Conservation (phyloP, 2,329 filamentous ascomycete genomes). For the Zarea fungicola region DNA sequence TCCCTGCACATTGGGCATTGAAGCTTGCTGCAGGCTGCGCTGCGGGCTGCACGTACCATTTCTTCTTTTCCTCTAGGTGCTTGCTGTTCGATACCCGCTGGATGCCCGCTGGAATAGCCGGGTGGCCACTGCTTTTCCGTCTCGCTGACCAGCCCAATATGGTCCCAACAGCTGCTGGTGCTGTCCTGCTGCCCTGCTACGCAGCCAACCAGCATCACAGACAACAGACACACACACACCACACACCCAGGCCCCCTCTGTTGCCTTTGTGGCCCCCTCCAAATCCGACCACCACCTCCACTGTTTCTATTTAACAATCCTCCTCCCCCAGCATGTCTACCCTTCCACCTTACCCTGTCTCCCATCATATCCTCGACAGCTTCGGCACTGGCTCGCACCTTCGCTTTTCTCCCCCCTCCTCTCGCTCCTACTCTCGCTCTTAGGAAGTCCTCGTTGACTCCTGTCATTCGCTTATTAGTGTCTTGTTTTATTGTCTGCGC, state of each 20-base stretch:
- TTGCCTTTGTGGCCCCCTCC: neutral
- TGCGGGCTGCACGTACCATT: no score
- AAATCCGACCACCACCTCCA: neutral
- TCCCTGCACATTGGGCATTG: no score
- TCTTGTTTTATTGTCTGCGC: slow-evolving; percentile 45
- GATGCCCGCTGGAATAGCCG: no score
- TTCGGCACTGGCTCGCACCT: slow-evolving; percentile 27
- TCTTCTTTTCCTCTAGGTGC: no score
- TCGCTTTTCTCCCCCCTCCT: slow-evolving; percentile 42
- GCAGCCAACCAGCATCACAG: neutral
- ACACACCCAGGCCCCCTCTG: neutral
- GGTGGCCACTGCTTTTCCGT: no score
- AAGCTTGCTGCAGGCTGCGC: no score
- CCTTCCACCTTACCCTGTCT: slow-evolving; percentile 18
- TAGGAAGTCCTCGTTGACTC: slow-evolving; percentile 71
- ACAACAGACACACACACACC: neutral
- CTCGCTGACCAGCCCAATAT: no score
- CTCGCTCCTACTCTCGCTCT: slow-evolving; percentile 27
- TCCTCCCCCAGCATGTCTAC: slow-evolving; percentile 14
- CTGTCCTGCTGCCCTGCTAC: neutral
- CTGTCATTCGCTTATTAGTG: slow-evolving; percentile 64
- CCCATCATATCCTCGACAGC: slow-evolving; percentile 13
- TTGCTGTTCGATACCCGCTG: no score
- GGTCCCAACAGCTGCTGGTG: neutral
- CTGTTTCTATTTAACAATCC: slow-evolving; percentile 12